Evolutionary conservation across 352 stramenopile species (phyloP).

Genomic region (Phytopythium kandeliae): DNA sequence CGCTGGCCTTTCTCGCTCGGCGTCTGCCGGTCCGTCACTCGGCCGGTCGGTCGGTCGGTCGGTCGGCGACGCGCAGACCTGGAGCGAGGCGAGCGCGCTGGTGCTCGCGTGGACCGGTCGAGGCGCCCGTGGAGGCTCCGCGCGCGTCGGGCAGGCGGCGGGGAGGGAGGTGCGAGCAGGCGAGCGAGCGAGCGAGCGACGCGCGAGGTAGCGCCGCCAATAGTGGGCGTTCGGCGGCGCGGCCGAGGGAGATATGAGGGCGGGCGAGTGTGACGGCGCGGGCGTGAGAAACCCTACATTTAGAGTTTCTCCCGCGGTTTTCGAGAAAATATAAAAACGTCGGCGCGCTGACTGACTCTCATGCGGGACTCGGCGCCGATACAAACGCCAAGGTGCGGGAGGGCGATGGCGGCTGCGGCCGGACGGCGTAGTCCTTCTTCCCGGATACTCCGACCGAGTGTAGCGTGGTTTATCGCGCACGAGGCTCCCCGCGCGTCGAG

Average conservation of each 20-base stretch:
- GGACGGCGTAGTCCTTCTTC: too few relatives aligned
- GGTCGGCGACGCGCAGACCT: too few relatives aligned
- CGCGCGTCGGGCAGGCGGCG: not conserved
- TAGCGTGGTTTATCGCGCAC: not conserved
- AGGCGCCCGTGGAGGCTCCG: not conserved
- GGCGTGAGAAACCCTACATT: slow-evolving; percentile 5
- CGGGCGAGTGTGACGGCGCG: too few relatives aligned
- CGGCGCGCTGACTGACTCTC: slow-evolving; percentile 11
- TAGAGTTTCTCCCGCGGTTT: slow-evolving; percentile 5
- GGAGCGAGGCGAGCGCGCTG: too few relatives aligned
- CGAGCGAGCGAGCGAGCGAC: not conserved
- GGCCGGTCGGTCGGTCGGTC: too few relatives aligned
- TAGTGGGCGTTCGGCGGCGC: not conserved
- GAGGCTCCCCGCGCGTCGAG: not conserved
- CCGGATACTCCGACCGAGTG: not conserved
- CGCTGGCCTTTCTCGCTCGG: not conserved
- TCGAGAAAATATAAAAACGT: not conserved
- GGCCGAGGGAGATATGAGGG: slow-evolving; percentile 1
- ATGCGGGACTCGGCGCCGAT: not conserved
- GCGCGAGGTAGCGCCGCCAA: not conserved
- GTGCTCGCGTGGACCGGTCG: too few relatives aligned
- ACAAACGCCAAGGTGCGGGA: not conserved
- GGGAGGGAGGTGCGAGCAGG: not conserved
- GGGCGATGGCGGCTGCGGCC: not conserved
- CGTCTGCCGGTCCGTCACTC: too few relatives aligned